A percentile compares a stretch with the other conserved stretches of the same genome.
phyloP scores from a whole-genome alignment of 208 protist genomes.

The Crithidia bombi region DNA sequence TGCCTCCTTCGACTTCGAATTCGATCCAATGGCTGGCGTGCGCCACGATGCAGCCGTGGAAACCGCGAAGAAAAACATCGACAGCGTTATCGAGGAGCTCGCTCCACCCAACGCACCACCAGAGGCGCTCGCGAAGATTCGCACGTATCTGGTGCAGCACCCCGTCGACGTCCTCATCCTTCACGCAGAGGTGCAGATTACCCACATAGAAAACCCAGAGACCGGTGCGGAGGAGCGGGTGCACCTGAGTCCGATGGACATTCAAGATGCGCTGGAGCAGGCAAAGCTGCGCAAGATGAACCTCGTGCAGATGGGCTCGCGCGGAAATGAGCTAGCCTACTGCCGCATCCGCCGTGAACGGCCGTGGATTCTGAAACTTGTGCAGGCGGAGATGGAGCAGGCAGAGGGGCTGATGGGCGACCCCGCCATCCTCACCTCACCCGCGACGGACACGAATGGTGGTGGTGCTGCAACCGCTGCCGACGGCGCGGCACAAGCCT shows the following conservation, averaged over 20 bases:
- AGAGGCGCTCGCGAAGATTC: constrained; percentile 56
- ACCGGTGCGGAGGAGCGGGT: constrained; percentile 66
- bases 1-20: constrained; percentile 57
- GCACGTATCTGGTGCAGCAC: constrained; percentile 70
- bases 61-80: constrained; percentile 61
- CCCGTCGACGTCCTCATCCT: constrained; percentile 82
- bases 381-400: constrained; percentile 68
- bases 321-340: constrained; percentile 73
- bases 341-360: constrained; percentile 80
- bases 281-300: constrained; percentile 66
- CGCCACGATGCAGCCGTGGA: constrained; percentile 77
- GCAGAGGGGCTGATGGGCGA: constrained; percentile 26
- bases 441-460: neutral
- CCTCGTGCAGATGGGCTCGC: constrained; percentile 84
- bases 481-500: constrained; percentile 6
- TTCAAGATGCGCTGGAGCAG: constrained; percentile 75
- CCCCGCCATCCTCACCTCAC: constrained; percentile 5
- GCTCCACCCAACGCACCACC: constrained; percentile 59
- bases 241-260: constrained; percentile 65
- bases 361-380: constrained; percentile 58
- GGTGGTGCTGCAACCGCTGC: neutral
- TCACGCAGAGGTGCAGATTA: constrained; percentile 71
- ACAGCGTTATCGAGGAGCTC: constrained; percentile 58
- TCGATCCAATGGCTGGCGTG: constrained; percentile 80
- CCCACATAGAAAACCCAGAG: constrained; percentile 80